Evolutionary conservation across 2,329 filamentous ascomycete species (phyloP).

Genomic region (Beauveria brongniartii): DNA sequence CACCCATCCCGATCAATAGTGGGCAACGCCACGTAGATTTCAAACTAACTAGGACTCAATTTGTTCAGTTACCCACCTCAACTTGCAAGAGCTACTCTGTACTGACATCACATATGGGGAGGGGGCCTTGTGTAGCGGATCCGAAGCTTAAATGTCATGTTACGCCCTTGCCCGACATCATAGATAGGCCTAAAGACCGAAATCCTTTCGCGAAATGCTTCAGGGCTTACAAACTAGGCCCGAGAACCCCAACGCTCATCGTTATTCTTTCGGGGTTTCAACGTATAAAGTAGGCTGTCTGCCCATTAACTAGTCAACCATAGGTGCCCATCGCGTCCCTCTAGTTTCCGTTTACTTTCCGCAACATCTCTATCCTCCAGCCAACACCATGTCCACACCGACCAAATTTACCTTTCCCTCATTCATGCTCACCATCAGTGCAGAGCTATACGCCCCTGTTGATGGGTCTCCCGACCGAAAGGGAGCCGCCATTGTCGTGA

Average conservation of each 20-base stretch:
- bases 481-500: constrained; percentile 17
- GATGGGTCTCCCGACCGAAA: constrained; percentile 3
- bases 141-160: no score
- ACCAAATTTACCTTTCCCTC: constrained; percentile 4
- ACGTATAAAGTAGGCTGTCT: background rate
- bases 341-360: background rate
- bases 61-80: no score
- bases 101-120: no score
- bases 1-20: background rate
- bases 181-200: no score
- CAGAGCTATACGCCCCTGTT: constrained; percentile 9
- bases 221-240: background rate
- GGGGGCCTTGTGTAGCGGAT: no score
- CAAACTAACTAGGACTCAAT: no score
- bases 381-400: background rate
- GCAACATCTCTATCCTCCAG: background rate
- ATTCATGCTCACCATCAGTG: constrained; percentile 5
- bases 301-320: no score
- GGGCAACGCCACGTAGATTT: no score
- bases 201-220: no score
- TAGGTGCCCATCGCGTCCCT: no score
- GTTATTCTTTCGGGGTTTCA: background rate
- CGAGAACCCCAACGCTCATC: background rate
- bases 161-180: no score
- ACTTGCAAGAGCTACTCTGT: no score